These are phyloP conservation scores for Cladosporium austrohemisphaericum DNA, from an alignment of 2,329 filamentous ascomycete genomes.

Conservation along the genomic window DNA sequence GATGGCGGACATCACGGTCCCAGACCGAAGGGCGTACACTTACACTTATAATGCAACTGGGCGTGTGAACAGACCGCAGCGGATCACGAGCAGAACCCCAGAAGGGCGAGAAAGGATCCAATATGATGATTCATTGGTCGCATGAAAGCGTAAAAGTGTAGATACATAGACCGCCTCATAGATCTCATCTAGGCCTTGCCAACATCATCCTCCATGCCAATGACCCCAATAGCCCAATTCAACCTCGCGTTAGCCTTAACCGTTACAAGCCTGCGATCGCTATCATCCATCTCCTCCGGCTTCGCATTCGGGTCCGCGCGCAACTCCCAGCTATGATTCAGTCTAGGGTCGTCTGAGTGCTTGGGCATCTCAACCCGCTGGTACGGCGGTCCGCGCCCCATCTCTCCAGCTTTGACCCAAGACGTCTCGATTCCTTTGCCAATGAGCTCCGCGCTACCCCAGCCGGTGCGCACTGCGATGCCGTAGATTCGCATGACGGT, in stretches of 20 bases:
- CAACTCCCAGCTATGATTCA: conserved; percentile 31
- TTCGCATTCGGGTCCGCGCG: conserved; percentile 25
- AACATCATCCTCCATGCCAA: conserved; percentile 75
- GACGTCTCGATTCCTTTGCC: conserved; percentile 77
- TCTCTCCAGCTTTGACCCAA: conserved; percentile 72
- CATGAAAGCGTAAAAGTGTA: too few relatives aligned
- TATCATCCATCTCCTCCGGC: conserved; percentile 25
- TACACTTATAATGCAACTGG: too few relatives aligned
- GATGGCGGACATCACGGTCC: too few relatives aligned
- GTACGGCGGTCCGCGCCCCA: conserved; percentile 75
- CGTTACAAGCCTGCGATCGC: conserved; percentile 55
- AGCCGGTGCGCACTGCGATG: conserved; percentile 77
- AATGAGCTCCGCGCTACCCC: conserved; percentile 78
- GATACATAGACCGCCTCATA: not conserved
- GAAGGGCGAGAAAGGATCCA: too few relatives aligned
- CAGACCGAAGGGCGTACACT: too few relatives aligned
- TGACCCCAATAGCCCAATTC: conserved; percentile 72
- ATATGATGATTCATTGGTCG: too few relatives aligned
- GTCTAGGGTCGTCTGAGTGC: conserved; percentile 28
- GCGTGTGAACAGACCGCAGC: too few relatives aligned
- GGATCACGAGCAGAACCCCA: too few relatives aligned
- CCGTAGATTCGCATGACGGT: conserved; percentile 69
- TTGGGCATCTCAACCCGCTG: conserved; percentile 36
- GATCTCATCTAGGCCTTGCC: not conserved
- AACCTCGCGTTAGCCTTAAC: conserved; percentile 61